Evolutionary conservation across 805 yeast genomes (phyloP).

Genomic region (Scheffersomyces lignosus): DNA sequence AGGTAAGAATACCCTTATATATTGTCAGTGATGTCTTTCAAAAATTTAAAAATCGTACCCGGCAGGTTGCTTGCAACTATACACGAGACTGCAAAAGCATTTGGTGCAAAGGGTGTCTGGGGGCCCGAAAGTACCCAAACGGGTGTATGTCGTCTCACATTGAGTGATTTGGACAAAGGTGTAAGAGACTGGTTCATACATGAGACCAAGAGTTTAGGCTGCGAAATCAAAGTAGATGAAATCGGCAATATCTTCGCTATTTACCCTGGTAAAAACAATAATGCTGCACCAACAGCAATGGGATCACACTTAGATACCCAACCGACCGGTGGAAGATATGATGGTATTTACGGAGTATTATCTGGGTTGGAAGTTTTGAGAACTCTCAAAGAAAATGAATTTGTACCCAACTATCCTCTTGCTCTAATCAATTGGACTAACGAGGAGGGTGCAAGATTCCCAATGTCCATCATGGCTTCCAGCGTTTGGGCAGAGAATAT

Average conservation of each 20-base stretch:
- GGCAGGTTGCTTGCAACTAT: constrained; percentile 57
- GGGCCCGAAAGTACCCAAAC: constrained; percentile 57
- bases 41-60: neutral
- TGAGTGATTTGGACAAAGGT: constrained; percentile 59
- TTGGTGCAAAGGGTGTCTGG: constrained; percentile 67
- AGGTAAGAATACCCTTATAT: no score
- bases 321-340: constrained; percentile 78
- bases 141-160: constrained; percentile 67
- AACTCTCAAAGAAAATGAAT: constrained; percentile 59
- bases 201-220: constrained; percentile 55
- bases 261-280: constrained; percentile 49
- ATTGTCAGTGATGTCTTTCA: neutral
- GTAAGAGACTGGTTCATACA: constrained; percentile 66
- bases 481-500: constrained; percentile 64
- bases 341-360: constrained; percentile 69
- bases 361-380: constrained; percentile 67
- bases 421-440: constrained; percentile 71
- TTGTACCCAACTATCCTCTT: constrained; percentile 64
- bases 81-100: constrained; percentile 54
- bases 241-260: constrained; percentile 71
- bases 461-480: constrained; percentile 65
- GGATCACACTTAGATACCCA: constrained; percentile 79
- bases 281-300: constrained; percentile 53
- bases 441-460: constrained; percentile 79
- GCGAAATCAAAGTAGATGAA: constrained; percentile 58